These are phyloP conservation scores for Mucor plumbeus DNA, from an alignment of 371 early-diverging fungal genomes.

Conservation along the genomic window DNA sequence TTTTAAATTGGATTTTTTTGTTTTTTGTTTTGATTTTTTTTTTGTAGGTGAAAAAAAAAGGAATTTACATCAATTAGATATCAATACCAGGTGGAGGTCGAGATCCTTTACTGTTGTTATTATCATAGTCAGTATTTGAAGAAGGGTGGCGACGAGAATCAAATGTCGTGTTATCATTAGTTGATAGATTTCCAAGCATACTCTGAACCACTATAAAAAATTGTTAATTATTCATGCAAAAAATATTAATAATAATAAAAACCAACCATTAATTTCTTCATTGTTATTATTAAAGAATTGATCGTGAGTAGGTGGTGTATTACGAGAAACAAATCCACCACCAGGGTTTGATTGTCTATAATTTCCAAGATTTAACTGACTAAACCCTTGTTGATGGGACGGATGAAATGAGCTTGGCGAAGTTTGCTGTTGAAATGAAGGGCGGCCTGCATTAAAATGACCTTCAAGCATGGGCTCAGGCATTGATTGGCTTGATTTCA, in stretches of 20 bases:
- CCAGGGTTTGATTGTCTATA: constrained; percentile 18
- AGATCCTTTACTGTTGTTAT: constrained; percentile 14
- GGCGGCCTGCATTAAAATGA: constrained; percentile 12
- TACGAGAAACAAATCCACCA: constrained; percentile 18
- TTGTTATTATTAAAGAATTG: constrained; percentile 20
- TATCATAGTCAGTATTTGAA: constrained; percentile 15
- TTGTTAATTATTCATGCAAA: not conserved
- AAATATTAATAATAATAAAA: not conserved
- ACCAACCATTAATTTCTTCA: constrained; percentile 23
- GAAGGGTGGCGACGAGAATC: constrained; percentile 24
- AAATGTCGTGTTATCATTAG: constrained; percentile 18
- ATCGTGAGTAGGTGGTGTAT: constrained; percentile 13
- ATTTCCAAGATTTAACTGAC: constrained; percentile 16
- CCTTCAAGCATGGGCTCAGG: constrained; percentile 26
- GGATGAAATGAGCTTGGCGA: constrained; percentile 16
- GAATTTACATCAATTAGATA: constrained; percentile 11
- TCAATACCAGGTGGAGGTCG: constrained; percentile 29
- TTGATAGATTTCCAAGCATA: constrained; percentile 20
- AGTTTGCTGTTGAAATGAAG: constrained; percentile 9
- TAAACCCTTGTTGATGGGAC: constrained; percentile 7
- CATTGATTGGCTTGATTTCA: constrained; percentile 26
- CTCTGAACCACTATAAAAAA: constrained; percentile 15
- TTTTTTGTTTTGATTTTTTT: no score
- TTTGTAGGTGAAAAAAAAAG: not conserved
- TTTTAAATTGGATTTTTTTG: no score